Conservation (phyloP, 306 rosid species). For the Acmispon strigosus region DNA sequence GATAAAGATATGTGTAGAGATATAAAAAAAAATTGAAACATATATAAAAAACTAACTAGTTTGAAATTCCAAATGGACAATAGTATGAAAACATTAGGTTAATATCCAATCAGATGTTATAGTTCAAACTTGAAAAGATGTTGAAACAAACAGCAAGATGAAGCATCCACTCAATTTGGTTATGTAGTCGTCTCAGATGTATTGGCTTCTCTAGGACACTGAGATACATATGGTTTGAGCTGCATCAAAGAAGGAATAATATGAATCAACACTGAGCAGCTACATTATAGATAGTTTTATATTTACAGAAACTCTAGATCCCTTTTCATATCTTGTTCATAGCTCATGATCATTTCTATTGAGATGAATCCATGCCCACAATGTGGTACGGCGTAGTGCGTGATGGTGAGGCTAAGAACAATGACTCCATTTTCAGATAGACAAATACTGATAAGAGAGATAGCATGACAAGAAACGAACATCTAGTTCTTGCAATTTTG, state of each 20-base stretch:
- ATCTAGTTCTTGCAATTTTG: no score
- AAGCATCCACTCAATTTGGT: neutral
- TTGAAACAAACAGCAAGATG: neutral
- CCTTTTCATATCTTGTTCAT: neutral
- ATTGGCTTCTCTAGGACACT: constrained; percentile 32
- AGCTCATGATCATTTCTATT: neutral
- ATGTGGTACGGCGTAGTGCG: neutral
- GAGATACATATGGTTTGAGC: constrained; percentile 54
- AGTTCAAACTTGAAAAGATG: neutral
- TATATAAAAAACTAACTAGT: no score
- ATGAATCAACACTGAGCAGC: neutral
- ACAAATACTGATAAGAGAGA: no score
- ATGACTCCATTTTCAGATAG: neutral
- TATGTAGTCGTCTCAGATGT: constrained; percentile 5
- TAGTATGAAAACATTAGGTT: no score
- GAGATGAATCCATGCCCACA: neutral
- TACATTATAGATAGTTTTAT: neutral
- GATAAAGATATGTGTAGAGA: no score
- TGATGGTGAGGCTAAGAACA: neutral
- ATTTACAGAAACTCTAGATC: neutral
- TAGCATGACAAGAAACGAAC: no score
- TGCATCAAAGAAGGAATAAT: constrained; percentile 9
- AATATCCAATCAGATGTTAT: no score
- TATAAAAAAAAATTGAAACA: no score
- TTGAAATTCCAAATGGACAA: no score